These are phyloP conservation scores for Sporothrix schenckii DNA, from an alignment of 2,329 filamentous ascomycete genomes.

Conservation along the genomic window DNA sequence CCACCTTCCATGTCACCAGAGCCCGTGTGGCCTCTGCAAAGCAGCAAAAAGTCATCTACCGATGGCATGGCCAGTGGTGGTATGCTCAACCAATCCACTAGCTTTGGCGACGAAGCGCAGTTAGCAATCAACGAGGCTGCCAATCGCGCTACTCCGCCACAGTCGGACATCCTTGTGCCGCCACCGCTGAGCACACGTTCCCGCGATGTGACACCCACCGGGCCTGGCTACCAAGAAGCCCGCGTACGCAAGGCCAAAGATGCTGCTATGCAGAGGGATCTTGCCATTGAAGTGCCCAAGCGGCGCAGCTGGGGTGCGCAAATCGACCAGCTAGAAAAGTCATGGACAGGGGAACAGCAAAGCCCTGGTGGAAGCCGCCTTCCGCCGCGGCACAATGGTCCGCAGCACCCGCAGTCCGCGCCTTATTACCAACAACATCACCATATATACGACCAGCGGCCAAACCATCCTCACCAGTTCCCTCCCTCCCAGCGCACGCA, in stretches of 20 bases:
- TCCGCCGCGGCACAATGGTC: not conserved
- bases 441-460: not conserved
- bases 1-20: conserved; percentile 18
- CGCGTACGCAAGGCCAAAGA: conserved; percentile 28
- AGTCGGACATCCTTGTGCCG: not conserved
- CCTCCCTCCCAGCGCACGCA: conserved; percentile 10
- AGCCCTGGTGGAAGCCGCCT: not conserved
- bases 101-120: conserved; percentile 1
- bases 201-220: not conserved
- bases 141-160: not conserved
- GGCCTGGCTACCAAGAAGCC: not conserved
- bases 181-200: not conserved
- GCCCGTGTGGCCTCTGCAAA: conserved; percentile 16
- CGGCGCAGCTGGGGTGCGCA: conserved; percentile 55
- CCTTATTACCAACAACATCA: conserved; percentile 2
- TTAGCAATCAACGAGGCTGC: not conserved
- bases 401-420: conserved; percentile 9
- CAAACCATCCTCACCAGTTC: conserved; percentile 7
- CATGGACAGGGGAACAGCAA: conserved; percentile 41
- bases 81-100: conserved; percentile 4
- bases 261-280: conserved; percentile 32
- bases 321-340: conserved; percentile 48
- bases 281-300: conserved; percentile 51
- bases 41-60: not conserved
- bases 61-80: not conserved